Percentiles rank a stretch among this genome's conserved stretches.
Evolutionary conservation across 2,329 filamentous ascomycete species (phyloP).

Genomic region (Fusarium sp.): DNA sequence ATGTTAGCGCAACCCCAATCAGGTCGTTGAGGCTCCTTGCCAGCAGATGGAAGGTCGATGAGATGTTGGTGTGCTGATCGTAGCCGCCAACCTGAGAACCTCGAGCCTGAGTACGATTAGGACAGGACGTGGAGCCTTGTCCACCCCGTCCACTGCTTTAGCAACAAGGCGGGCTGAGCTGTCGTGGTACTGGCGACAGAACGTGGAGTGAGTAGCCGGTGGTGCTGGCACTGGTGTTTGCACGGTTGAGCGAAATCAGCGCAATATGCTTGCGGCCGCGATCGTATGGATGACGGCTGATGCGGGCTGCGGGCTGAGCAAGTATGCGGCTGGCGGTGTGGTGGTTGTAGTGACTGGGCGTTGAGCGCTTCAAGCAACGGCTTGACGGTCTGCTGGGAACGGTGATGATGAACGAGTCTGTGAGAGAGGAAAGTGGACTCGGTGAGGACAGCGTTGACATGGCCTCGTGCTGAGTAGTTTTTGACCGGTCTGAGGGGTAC

Average conservation of each 20-base stretch:
- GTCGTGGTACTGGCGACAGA: slow-evolving; percentile 39
- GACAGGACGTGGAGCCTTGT: slow-evolving; percentile 32
- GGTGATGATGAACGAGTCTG: slow-evolving; percentile 50
- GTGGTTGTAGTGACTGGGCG: slow-evolving; percentile 44
- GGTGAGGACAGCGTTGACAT: slow-evolving; percentile 51
- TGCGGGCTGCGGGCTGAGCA: slow-evolving; percentile 43
- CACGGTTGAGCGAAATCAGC: slow-evolving; percentile 36
- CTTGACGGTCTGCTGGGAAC: slow-evolving; percentile 44
- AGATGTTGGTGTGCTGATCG: slow-evolving; percentile 38
- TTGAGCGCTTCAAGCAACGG: slow-evolving; percentile 42
- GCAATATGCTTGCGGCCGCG: slow-evolving; percentile 41
- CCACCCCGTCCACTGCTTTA: slow-evolving; percentile 26
- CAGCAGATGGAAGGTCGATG: slow-evolving; percentile 22
- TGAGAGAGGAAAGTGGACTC: slow-evolving; percentile 51
- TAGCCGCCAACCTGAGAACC: slow-evolving; percentile 26
- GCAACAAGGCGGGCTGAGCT: slow-evolving; percentile 26
- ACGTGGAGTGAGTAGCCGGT: slow-evolving; percentile 21
- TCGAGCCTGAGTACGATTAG: slow-evolving; percentile 26
- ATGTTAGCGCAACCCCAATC: slow-evolving; percentile 28
- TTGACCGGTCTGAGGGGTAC: slow-evolving; percentile 55
- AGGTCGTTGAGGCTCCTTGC: slow-evolving; percentile 26
- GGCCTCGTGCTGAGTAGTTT: slow-evolving; percentile 54
- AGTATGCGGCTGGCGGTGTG: slow-evolving; percentile 43
- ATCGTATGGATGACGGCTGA: slow-evolving; percentile 43
- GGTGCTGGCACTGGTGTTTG: slow-evolving; percentile 20